Percentiles rank a stretch among this genome's conserved stretches.
Evolutionary conservation across 2,329 filamentous ascomycete genomes (phyloP).

Genomic region (Fusarium sp.): DNA sequence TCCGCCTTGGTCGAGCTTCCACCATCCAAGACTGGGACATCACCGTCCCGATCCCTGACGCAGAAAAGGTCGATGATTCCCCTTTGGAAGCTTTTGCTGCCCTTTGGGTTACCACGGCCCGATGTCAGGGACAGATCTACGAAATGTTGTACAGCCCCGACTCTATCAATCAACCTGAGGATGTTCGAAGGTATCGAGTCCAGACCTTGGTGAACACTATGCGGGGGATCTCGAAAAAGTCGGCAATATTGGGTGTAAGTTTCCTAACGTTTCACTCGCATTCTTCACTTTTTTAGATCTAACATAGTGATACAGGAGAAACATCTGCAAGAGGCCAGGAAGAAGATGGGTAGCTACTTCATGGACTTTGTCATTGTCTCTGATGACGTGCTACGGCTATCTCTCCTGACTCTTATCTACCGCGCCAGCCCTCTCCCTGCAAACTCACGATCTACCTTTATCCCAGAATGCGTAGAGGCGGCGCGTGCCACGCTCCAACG

Average conservation of each 20-base stretch:
- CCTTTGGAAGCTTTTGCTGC: conserved; percentile 53
- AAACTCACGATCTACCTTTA: conserved; percentile 52
- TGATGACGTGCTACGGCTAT: conserved; percentile 57
- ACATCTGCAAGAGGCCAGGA: conserved; percentile 42
- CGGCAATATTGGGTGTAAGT: conserved; percentile 34
- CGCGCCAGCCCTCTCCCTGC: conserved; percentile 52
- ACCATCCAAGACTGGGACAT: conserved; percentile 70
- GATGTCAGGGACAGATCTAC: conserved; percentile 68
- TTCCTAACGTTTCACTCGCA: no score
- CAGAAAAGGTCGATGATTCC: conserved; percentile 44
- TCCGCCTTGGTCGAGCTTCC: conserved; percentile 66
- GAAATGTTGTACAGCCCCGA: conserved; percentile 64
- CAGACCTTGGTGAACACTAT: conserved; percentile 48
- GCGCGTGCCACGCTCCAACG: conserved; percentile 56
- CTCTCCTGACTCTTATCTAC: conserved; percentile 57
- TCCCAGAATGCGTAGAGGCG: conserved; percentile 56
- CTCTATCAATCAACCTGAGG: conserved; percentile 51
- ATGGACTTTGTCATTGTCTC: conserved; percentile 53
- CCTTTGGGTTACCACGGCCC: conserved; percentile 64
- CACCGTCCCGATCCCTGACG: conserved; percentile 53
- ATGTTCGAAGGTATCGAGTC: conserved; percentile 51
- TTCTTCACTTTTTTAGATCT: background rate
- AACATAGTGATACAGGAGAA: conserved; percentile 4
- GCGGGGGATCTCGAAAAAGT: conserved; percentile 43
- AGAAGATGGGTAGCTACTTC: conserved; percentile 46